Evolutionary conservation across 2,329 filamentous ascomycete genomes (phyloP), one percentile per base, ranked within the genome.

Genomic region (Penicillium sp.): DNA sequence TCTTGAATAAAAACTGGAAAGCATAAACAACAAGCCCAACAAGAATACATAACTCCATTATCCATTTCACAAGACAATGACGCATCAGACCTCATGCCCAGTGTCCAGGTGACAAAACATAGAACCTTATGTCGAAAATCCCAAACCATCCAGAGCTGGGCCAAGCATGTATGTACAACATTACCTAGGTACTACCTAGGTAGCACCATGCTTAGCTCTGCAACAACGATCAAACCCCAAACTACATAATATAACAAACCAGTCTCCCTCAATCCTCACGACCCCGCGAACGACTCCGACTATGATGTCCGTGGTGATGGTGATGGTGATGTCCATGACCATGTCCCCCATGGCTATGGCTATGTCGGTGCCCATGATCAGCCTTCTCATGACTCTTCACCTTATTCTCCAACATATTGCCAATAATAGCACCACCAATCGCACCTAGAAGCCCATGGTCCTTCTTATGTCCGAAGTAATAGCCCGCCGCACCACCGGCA

Each of bases 381-480:
- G 50, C 37, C 8, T 50, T 46, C 55, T 71, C 70, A 52, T 69
- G 63, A 31, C 72, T 64, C 67, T 80, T 80, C 54, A 69, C 54
- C 55, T 77, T 75, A 54, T 81, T 74, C 55, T 80, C 77, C 0
- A 78, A 56, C 50, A 80, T 77, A 59, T 70, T 74, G 1, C 80
- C 80, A 2, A 77, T 45, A 37, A 83, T 70, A 0, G 78, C 79
- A 45, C 80, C 80, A 3, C 77, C 76, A 23, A 83, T 61, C 0
- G 78, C 75, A 9, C 80, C 80, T 8, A 84, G 62, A 24, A 83
- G 65, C 3, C 77, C 77, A 54, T 80, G 77, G n/a, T 77, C 69
- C 18, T 71, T 75, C 54, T 77, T 71, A 61, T 80, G 79, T 14
- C 80, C 80, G 5, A 78, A 68, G 51, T 77, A 75, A 52, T 75